phyloP scores from a whole-genome alignment of 768 basidiomycete genomes.

The Calocera cornea region DNA sequence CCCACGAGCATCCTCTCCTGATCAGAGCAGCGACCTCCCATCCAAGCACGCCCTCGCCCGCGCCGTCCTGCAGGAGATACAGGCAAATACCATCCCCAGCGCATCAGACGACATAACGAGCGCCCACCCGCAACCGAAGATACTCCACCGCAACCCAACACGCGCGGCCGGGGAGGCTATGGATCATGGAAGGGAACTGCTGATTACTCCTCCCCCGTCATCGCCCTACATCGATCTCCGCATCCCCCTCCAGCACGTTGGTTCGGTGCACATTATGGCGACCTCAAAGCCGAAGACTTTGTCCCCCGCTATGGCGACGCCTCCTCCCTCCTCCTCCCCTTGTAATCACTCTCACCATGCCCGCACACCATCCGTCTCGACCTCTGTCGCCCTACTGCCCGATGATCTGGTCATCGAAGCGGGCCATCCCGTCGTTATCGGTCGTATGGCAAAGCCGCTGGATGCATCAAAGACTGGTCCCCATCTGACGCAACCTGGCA shows the following conservation, averaged over 20 bases:
- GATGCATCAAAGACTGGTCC: neutral
- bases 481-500: neutral
- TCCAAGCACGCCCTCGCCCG: neutral
- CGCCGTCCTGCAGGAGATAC: neutral
- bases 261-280: conserved; percentile 1
- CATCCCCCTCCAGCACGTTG: neutral
- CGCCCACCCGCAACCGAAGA: neutral
- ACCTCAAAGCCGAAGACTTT: neutral
- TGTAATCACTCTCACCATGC: neutral
- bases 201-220: neutral
- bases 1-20: neutral
- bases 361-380: neutral
- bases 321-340: neutral
- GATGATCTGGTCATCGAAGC: neutral
- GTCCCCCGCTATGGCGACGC: neutral
- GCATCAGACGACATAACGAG: neutral
- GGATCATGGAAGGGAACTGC: neutral
- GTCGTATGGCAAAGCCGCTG: conserved; percentile 3
- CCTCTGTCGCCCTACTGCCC: neutral
- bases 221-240: neutral
- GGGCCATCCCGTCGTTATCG: neutral
- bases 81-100: neutral
- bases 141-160: neutral
- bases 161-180: neutral
- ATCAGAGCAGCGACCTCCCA: neutral